These are phyloP conservation scores for Zymoseptoria pseudotritici DNA, from an alignment of 2,329 filamentous ascomycete species.

Conservation along the genomic window DNA sequence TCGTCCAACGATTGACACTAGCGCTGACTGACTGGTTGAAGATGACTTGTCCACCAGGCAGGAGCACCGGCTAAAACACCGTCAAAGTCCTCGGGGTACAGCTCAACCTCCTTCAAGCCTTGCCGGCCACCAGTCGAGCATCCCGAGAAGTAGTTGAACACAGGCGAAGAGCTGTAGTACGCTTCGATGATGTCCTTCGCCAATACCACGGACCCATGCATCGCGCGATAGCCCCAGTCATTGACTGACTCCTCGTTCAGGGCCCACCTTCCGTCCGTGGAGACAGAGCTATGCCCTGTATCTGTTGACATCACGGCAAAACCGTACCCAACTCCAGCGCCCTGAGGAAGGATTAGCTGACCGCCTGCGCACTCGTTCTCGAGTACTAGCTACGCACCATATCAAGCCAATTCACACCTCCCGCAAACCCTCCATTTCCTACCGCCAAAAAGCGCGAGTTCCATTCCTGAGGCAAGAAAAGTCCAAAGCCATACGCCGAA, in stretches of 20 bases:
- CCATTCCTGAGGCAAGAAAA: conserved; percentile 28
- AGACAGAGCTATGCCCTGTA: conserved; percentile 38
- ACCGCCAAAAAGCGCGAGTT: conserved; percentile 32
- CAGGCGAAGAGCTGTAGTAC: conserved; percentile 41
- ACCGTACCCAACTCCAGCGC: conserved; percentile 32
- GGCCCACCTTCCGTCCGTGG: conserved; percentile 32
- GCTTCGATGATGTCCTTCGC: conserved; percentile 42
- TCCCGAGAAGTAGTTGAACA: conserved; percentile 49
- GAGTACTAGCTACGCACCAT: conserved; percentile 27
- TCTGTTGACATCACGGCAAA: conserved; percentile 41
- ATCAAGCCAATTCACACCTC: conserved; percentile 43
- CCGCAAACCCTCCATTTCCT: conserved; percentile 42
- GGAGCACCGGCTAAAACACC: conserved; percentile 48
- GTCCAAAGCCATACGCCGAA: conserved; percentile 26
- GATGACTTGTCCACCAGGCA: conserved; percentile 45
- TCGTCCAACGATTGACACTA: neutral
- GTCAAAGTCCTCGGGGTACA: conserved; percentile 51
- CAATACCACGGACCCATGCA: conserved; percentile 44
- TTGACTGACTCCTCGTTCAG: conserved; percentile 30
- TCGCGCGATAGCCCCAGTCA: conserved; percentile 35
- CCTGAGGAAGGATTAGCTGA: conserved; percentile 14
- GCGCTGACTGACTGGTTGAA: conserved; percentile 29
- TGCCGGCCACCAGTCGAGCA: conserved; percentile 55
- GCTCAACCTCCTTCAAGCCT: conserved; percentile 48
- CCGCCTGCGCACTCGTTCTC: neutral